Evolutionary conservation across 805 yeast species (phyloP).

Genomic region (Dipodascus geniculatus): DNA sequence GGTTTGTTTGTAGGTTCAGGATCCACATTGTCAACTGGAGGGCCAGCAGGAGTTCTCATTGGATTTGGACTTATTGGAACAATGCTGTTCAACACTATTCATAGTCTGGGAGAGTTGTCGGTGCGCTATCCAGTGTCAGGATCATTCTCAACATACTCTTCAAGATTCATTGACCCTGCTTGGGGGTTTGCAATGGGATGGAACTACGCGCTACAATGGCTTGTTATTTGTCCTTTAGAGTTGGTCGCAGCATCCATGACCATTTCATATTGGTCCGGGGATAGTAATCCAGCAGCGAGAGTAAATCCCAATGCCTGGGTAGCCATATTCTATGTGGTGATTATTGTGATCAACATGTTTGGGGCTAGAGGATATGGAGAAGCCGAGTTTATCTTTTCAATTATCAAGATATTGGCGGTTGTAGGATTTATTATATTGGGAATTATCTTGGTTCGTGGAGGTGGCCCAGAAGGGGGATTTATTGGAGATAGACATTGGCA

Average conservation of each 20-base stretch:
- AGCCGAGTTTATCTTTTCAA: conserved; percentile 45
- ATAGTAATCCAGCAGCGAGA: conserved; percentile 33
- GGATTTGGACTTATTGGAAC: conserved; percentile 51
- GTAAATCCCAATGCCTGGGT: conserved; percentile 39
- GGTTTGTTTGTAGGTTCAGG: conserved; percentile 67
- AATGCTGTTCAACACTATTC: conserved; percentile 52
- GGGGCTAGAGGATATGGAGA: conserved; percentile 49
- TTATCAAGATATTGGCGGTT: conserved; percentile 43
- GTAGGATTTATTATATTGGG: conserved; percentile 47
- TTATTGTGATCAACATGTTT: conserved; percentile 35
- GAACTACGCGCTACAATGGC: conserved; percentile 58
- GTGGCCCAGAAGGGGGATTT: conserved; percentile 36
- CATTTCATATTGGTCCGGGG: conserved; percentile 46
- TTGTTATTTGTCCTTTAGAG: conserved; percentile 55
- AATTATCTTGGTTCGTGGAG: conserved; percentile 43
- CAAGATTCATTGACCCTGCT: conserved; percentile 53
- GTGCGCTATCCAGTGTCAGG: conserved; percentile 56
- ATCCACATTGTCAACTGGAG: conserved; percentile 38
- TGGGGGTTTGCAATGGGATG: conserved; percentile 64
- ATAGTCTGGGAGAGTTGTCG: conserved; percentile 59
- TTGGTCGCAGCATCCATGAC: conserved; percentile 52
- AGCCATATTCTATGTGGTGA: conserved; percentile 37
- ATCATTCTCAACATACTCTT: conserved; percentile 47
- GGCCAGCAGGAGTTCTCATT: conserved; percentile 50
- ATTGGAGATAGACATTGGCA: conserved; percentile 46